These are phyloP conservation scores for Boeremia exigua DNA, from an alignment of 2,329 filamentous ascomycete species.

Conservation along the genomic window DNA sequence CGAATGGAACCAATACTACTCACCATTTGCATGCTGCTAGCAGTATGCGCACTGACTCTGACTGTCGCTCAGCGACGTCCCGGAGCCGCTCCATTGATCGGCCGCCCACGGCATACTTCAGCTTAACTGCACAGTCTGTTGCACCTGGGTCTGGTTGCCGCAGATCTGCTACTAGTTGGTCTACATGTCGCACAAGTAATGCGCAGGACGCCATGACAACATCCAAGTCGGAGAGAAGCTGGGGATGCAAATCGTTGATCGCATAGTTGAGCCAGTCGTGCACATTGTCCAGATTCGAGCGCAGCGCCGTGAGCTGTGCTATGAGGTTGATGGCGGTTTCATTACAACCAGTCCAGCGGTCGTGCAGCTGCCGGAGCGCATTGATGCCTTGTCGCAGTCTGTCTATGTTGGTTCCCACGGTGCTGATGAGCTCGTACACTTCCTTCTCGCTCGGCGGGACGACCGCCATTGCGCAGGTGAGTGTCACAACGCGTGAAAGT, in stretches of 20 bases:
- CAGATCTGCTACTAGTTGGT: slow-evolving; percentile 33
- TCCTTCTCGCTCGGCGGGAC: slow-evolving; percentile 36
- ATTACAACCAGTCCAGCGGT: slow-evolving; percentile 41
- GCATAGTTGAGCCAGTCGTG: slow-evolving; percentile 45
- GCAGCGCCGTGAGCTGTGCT: slow-evolving; percentile 43
- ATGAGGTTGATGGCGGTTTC: slow-evolving; percentile 45
- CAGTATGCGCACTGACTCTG: slow-evolving; percentile 41
- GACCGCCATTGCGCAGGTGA: slow-evolving; percentile 30
- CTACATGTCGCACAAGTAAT: slow-evolving; percentile 39
- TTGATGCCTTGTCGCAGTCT: slow-evolving; percentile 42
- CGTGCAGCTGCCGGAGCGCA: slow-evolving; percentile 43
- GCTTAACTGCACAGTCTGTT: slow-evolving; percentile 40
- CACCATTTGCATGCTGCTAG: slow-evolving; percentile 43
- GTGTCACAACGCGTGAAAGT: slow-evolving; percentile 6
- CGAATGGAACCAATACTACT: not conserved
- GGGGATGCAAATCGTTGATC: slow-evolving; percentile 43
- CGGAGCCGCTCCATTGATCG: slow-evolving; percentile 42
- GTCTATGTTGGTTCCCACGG: slow-evolving; percentile 38
- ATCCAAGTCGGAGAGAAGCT: slow-evolving; percentile 43
- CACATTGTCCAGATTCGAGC: slow-evolving; percentile 43
- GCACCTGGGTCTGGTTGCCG: slow-evolving; percentile 40
- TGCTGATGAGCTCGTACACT: slow-evolving; percentile 36
- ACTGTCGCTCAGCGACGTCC: slow-evolving; percentile 41
- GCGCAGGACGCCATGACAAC: slow-evolving; percentile 42
- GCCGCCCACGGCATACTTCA: slow-evolving; percentile 40